Evolutionary conservation across 2,329 filamentous ascomycete species (phyloP), one percentile per base, ranked within the genome.

Genomic region (Escovopsis sp.): DNA sequence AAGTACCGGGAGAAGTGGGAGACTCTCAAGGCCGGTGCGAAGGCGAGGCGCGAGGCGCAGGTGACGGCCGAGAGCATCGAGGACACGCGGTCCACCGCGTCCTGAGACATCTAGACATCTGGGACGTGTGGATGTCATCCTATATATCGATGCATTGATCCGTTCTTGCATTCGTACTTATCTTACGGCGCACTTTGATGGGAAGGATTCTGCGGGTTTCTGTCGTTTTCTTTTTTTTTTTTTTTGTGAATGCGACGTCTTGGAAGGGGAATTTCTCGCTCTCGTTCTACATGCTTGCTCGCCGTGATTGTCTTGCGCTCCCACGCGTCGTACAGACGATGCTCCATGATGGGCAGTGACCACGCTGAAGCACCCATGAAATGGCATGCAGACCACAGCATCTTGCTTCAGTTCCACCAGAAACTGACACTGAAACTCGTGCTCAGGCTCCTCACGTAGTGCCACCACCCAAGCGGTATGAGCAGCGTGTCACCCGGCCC

Each of bases 401-500:
- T n/a, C n/a, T n/a, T n/a, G n/a, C n/a, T n/a, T n/a, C 40, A 74
- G 49, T 84, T 82, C 83, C 85, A 98, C 91, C 91, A 98, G 56
- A 95, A 96, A 56, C 87, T 95, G 11, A 96, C 87, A 50, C 88
- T 95, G 54, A 94, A 88, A 55, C 89, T 94, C 15, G 84, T 76
- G 43, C 77, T 86, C 53, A 96, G 57, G 39, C 86, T 86, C 45
- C 84, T 71, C 4, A 96, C 84, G 60, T 95, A 96, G 66, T 98
- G 91, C 91, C 91, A 98, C 89, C 91, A 98, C 1, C 89, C 91
- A 5, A 85, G 71, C 0, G 91, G 91, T 41, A 98, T 84, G 57
- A 94, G 91, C 41, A 98, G 57, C 48, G 79, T 82, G 41, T 98
- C 87, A 0, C 89, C 91, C 1, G 83, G 81, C 27, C 72, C 75